phyloP scores from a whole-genome alignment of 345 rosid species.

The Dimocarpus longan region DNA sequence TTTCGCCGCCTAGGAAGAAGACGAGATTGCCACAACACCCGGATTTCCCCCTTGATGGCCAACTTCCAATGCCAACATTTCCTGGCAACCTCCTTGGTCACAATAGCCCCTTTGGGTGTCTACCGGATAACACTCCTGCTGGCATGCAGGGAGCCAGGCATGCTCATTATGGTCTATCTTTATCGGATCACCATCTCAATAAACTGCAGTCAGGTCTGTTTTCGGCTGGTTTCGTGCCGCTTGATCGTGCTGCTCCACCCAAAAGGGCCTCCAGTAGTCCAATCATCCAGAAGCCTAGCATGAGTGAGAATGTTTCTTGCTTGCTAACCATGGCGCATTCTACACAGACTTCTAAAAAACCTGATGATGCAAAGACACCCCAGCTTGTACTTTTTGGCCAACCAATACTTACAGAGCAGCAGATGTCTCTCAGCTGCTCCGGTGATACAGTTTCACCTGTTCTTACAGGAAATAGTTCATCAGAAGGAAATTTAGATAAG shows the following conservation, averaged over 20 bases:
- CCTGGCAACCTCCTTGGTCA: conserved; percentile 56
- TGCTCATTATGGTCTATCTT: conserved; percentile 57
- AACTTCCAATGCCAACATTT: conserved; percentile 53
- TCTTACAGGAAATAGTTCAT: conserved; percentile 33
- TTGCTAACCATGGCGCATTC: conserved; percentile 52
- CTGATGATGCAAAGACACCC: conserved; percentile 39
- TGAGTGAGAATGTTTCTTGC: conserved; percentile 44
- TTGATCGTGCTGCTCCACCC: conserved; percentile 39
- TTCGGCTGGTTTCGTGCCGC: conserved; percentile 35
- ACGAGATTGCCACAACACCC: conserved; percentile 55
- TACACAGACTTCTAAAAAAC: conserved; percentile 39
- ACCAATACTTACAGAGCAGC: conserved; percentile 54
- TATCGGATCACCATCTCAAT: conserved; percentile 61
- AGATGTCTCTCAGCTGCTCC: conserved; percentile 45
- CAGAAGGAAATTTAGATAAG: conserved; percentile 42
- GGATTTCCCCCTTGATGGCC: conserved; percentile 58
- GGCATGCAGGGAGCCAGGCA: conserved; percentile 99
- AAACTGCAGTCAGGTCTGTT: conserved; percentile 50
- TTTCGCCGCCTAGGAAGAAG: conserved; percentile 72
- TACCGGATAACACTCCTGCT: conserved; percentile 66
- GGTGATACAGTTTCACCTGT: conserved; percentile 38
- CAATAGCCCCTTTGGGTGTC: conserved; percentile 52
- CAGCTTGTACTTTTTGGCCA: conserved; percentile 67
- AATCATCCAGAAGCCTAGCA: conserved; percentile 39
- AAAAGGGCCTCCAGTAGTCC: conserved; percentile 34